These are phyloP conservation scores for Olyra latifolia DNA, from an alignment of 176 grass and related monocot genomes.

Conservation along the genomic window DNA sequence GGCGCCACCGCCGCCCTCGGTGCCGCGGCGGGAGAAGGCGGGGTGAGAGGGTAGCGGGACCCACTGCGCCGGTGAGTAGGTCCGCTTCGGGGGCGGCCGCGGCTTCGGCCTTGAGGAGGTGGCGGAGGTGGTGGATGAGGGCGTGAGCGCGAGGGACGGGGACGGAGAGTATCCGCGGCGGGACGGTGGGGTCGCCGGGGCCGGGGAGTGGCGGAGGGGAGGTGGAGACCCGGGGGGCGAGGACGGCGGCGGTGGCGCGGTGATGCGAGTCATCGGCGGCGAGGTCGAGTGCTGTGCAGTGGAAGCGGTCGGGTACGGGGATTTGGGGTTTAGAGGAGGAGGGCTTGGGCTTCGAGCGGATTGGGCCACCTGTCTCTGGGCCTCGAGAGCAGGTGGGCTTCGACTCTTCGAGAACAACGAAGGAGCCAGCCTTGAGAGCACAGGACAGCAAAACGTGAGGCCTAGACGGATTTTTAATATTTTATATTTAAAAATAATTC, in stretches of 20 bases:
- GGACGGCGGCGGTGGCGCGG: slow-evolving; percentile 58
- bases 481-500: too few relatives aligned
- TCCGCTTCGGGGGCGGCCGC: slow-evolving; percentile 44
- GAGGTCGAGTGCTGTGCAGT: not conserved
- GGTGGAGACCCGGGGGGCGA: slow-evolving; percentile 59
- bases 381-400: not conserved
- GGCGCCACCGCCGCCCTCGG: slow-evolving; percentile 14
- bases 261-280: slow-evolving; percentile 66
- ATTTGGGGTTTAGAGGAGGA: slow-evolving; percentile 1
- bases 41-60: slow-evolving; percentile 46
- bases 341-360: not conserved
- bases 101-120: slow-evolving; percentile 43
- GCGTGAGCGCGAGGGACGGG: slow-evolving; percentile 52
- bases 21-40: slow-evolving; percentile 21
- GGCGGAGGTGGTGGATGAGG: slow-evolving; percentile 31
- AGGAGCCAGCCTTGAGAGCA: not conserved
- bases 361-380: not conserved
- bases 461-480: too few relatives aligned
- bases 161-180: slow-evolving; percentile 43
- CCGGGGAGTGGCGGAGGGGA: slow-evolving; percentile 29
- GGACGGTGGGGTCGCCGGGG: slow-evolving; percentile 14
- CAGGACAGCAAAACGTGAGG: slow-evolving; percentile 46
- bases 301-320: not conserved
- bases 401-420: not conserved
- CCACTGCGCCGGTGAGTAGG: slow-evolving; percentile 53